A percentile compares a stretch with the other conserved stretches of the same genome.
Evolutionary conservation across 768 basidiomycete genomes (phyloP).

Genomic region (Pleurotus pulmonarius): DNA sequence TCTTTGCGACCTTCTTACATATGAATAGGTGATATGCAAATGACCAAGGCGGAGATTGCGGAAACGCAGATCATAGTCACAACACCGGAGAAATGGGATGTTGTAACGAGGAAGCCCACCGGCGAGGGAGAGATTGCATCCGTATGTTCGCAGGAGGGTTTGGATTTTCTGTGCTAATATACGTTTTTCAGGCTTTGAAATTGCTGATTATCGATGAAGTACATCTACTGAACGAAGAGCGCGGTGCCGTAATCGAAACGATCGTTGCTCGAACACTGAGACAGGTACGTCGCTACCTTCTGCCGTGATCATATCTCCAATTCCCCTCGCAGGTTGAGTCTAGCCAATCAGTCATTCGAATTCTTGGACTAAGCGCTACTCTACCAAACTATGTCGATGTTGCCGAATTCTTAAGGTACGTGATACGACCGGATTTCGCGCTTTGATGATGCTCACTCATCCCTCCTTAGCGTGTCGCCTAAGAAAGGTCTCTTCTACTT

Average conservation of each 20-base stretch:
- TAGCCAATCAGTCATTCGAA: constrained; percentile 91
- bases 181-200: constrained; percentile 69
- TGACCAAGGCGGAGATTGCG: constrained; percentile 90
- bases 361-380: constrained; percentile 94
- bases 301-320: neutral
- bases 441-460: neutral
- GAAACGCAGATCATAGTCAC: constrained; percentile 98
- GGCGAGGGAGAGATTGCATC: constrained; percentile 96
- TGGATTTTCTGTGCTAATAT: neutral
- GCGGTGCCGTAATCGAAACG: constrained; percentile 96
- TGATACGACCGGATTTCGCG: neutral
- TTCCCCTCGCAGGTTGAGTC: constrained; percentile 73
- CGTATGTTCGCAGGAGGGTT: constrained; percentile 38
- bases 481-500: constrained; percentile 93
- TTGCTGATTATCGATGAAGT: constrained; percentile 97
- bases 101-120: constrained; percentile 94
- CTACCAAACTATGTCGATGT: constrained; percentile 97
- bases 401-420: constrained; percentile 85
- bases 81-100: constrained; percentile 99
- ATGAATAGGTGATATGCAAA: constrained; percentile 83
- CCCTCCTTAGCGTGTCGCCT: constrained; percentile 67
- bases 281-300: constrained; percentile 46
- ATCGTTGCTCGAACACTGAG: constrained; percentile 95
- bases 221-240: constrained; percentile 94
- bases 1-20: neutral